Evolutionary conservation across 192 early-diverging fungal species (phyloP), one percentile per base, ranked within the genome.

Genomic region (Coemansia erecta): DNA sequence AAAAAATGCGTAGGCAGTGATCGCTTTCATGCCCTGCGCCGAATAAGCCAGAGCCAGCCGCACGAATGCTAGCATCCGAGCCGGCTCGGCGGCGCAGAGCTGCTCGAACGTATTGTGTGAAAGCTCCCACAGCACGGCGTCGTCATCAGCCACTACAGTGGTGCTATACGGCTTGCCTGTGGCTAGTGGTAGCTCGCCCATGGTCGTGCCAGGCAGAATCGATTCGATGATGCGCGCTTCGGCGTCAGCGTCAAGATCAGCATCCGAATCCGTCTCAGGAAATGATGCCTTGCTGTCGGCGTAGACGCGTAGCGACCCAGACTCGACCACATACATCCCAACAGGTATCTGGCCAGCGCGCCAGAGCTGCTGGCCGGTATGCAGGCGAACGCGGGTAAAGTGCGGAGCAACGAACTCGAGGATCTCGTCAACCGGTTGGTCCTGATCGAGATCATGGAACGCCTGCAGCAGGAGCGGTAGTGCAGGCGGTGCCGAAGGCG

Each of bases 171-270:
- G 44, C 47, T 75, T 63, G 8, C 73, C 72, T 2, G 86, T 83
- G 47, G 94, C 91, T 46, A 98, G 70, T 17, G 91, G 85, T 26
- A 95, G 77, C 72, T 95, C 93, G 10, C 95, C 95, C 17, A 92
- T 85, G 58, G 94, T 86, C 9, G 91, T 92, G n/a, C 94, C 94
- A 0, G 94, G 91, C 31, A 98, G 70, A 35, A 96, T 87, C 17
- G 90, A 92, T 77, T 96, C 92, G 3, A 90, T 84, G 41, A 50
- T 4, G 48, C n/a, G 23, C 23, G 13, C 48, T 12, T 48, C 46
- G 24, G 48, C 48, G 12, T 50, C 48, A 18, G 48, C 2, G 24
- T 50, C 48, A 3, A 2, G 11, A 31, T 50, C 48, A 8, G 13
- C 0, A 48, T 48, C 18, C 9, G 18, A 12, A 3, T 48, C 46